Evolutionary conservation across 768 basidiomycete species (phyloP).

Genomic region (Lentinula lateritia): DNA sequence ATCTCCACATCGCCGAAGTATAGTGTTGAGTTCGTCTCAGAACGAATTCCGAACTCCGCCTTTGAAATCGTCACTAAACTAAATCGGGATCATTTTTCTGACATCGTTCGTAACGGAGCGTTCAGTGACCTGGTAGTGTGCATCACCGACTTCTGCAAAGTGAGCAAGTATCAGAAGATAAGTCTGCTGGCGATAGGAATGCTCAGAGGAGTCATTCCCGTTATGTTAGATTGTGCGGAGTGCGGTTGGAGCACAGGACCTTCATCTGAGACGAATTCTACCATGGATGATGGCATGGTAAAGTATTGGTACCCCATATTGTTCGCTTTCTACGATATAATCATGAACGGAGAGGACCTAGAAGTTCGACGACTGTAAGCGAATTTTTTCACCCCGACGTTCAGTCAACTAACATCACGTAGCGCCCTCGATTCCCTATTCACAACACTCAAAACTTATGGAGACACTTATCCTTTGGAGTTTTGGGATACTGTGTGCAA

Average conservation of each 20-base stretch:
- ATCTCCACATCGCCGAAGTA: neutral
- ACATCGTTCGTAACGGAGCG: slow-evolving; percentile 90
- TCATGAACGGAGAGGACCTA: slow-evolving; percentile 98
- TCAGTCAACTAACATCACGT: slow-evolving; percentile 3
- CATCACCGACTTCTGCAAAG: slow-evolving; percentile 99
- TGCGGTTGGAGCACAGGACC: slow-evolving; percentile 30
- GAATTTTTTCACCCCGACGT: neutral
- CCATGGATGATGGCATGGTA: slow-evolving; percentile 83
- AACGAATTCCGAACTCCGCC: slow-evolving; percentile 86
- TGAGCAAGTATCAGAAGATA: slow-evolving; percentile 98
- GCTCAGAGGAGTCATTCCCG: slow-evolving; percentile 88
- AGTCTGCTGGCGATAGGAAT: slow-evolving; percentile 94
- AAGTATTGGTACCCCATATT: slow-evolving; percentile 96
- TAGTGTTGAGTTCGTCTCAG: slow-evolving; percentile 28
- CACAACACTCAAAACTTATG: slow-evolving; percentile 87
- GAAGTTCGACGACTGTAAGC: slow-evolving; percentile 94
- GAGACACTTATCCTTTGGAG: slow-evolving; percentile 75
- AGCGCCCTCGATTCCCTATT: slow-evolving; percentile 98
- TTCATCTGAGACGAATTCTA: slow-evolving; percentile 20
- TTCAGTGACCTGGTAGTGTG: slow-evolving; percentile 96
- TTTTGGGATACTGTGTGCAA: slow-evolving; percentile 99
- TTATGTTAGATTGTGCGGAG: slow-evolving; percentile 84
- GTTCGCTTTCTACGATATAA: slow-evolving; percentile 98
- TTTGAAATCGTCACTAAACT: slow-evolving; percentile 94
- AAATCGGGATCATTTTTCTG: slow-evolving; percentile 84